Conservation (phyloP, 1,284 basidiomycete genomes). For the Rhodotorula glutinis region DNA sequence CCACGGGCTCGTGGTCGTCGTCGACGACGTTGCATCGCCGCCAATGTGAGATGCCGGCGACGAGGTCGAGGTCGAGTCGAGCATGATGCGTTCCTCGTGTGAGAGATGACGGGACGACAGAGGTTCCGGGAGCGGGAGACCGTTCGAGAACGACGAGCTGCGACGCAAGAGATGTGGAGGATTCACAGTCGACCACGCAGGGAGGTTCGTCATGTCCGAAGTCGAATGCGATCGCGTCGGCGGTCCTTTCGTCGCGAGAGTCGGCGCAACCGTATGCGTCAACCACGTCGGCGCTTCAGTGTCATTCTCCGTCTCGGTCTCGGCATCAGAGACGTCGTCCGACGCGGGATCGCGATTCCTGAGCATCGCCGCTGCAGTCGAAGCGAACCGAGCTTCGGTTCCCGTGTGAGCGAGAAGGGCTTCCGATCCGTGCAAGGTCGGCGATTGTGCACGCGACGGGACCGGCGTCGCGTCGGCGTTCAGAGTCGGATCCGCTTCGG, state of each 20-base stretch:
- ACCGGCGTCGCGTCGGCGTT: neutral
- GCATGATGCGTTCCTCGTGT: slow-evolving; percentile 10
- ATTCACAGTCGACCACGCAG: neutral
- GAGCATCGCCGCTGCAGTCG: neutral
- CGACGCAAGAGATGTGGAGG: neutral
- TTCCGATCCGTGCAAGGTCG: neutral
- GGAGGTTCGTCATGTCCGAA: neutral
- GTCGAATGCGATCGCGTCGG: slow-evolving; percentile 2
- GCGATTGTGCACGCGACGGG: slow-evolving; percentile 1
- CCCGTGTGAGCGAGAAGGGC: neutral
- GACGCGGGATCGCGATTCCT: no score
- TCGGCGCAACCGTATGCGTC: no score
- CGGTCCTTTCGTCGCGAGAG: no score
- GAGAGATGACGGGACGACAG: slow-evolving; percentile 1
- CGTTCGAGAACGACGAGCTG: neutral
- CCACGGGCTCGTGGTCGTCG: neutral
- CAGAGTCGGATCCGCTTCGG: neutral
- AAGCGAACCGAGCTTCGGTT: neutral
- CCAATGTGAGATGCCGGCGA: no score
- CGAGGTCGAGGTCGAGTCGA: neutral
- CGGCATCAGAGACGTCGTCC: slow-evolving; percentile 5
- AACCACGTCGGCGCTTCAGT: neutral
- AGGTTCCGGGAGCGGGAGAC: no score
- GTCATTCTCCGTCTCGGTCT: slow-evolving; percentile 11
- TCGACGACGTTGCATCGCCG: no score